Percentiles rank a stretch among this genome's conserved stretches.
phyloP scores from a whole-genome alignment of 2,329 filamentous ascomycete genomes.

The Lecanicillium sp. region DNA sequence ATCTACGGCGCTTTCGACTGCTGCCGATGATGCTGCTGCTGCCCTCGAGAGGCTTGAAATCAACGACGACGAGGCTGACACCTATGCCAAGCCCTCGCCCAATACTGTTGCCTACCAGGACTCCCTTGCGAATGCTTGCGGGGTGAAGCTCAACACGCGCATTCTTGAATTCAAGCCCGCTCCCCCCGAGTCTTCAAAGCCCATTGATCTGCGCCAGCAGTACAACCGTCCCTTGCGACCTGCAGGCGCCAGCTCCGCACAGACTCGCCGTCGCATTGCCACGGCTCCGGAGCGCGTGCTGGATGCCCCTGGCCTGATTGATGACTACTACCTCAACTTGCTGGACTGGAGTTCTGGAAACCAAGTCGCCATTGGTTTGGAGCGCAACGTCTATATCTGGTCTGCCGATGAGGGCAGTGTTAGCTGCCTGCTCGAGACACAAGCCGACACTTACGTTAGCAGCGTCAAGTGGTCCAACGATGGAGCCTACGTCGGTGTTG shows the following conservation, averaged over 20 bases:
- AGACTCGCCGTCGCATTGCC: conserved; percentile 85
- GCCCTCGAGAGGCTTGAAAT: conserved; percentile 75
- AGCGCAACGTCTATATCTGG: conserved; percentile 97
- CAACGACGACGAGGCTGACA: conserved; percentile 58
- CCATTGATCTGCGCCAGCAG: conserved; percentile 92
- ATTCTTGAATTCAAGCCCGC: conserved; percentile 98
- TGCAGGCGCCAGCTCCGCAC: conserved; percentile 63
- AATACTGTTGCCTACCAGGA: conserved; percentile 89
- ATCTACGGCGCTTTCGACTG: conserved; percentile 69
- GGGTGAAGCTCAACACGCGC: conserved; percentile 85
- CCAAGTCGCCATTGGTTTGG: conserved; percentile 94
- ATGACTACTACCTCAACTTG: conserved; percentile 98
- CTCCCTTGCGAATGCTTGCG: conserved; percentile 82
- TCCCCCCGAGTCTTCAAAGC: conserved; percentile 95
- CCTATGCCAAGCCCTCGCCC: conserved; percentile 72
- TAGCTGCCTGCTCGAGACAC: conserved; percentile 79
- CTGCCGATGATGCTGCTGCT: conserved; percentile 70
- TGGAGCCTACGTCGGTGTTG: conserved; percentile 91
- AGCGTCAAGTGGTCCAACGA: conserved; percentile 99
- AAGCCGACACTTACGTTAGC: conserved; percentile 88
- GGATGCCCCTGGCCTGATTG: conserved; percentile 89
- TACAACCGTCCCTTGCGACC: conserved; percentile 95
- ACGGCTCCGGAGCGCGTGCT: conserved; percentile 94
- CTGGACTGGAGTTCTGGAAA: conserved; percentile 97
- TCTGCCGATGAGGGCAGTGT: conserved; percentile 91